Base-by-base conservation (phyloP, 164 flowering plant species). In the Stephania japonica region DNA sequence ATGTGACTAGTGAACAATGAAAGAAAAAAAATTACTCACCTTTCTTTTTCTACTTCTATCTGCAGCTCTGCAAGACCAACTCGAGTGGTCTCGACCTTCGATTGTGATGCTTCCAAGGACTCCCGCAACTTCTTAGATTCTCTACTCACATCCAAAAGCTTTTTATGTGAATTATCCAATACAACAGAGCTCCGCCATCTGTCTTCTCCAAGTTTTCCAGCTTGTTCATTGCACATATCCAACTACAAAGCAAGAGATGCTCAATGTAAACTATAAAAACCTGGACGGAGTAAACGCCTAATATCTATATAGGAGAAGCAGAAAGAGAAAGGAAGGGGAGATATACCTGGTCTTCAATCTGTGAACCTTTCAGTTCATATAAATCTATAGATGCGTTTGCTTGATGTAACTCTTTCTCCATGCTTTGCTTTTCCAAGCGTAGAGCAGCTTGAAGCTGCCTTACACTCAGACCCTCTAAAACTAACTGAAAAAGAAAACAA, bases 301-400 rank as follows among this genome's bases (percentile, higher is more conserved):
- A 32, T 32, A 32, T 32, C 38, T 32, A 32, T 32, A 4, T 32
- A 27, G 6, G 68, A 13, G 24, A 6, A 2, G 42, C 16, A 19
- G 18, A 3, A 14, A 25, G 26, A 19, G 9, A 8, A 65, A 18
- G 14, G 43, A 44, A 21, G 26, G 8, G 2, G 44, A 43, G 65
- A 70, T 26, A 56, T 81, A 96, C 99, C 93, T 96, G 98, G 65
- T 96, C 94, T 73, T 86, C 92, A 72, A 96, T 80, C 78, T 85
- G 86, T 11, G 80, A 78, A 77, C 86, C 89, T 84, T 86, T 89
- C 65, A 77, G 59, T 12, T 82, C 78, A 75, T 73, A 87, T 56
- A 86, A 81, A 70, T 85, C 85, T 66, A 86, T 81, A 74, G 88
- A 83, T 61, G 81, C 75, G 69, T 78, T 92, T 65, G 83, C 85